Base-by-base conservation (phyloP, 768 basidiomycete species). In the Infundibulicybe gibba region DNA sequence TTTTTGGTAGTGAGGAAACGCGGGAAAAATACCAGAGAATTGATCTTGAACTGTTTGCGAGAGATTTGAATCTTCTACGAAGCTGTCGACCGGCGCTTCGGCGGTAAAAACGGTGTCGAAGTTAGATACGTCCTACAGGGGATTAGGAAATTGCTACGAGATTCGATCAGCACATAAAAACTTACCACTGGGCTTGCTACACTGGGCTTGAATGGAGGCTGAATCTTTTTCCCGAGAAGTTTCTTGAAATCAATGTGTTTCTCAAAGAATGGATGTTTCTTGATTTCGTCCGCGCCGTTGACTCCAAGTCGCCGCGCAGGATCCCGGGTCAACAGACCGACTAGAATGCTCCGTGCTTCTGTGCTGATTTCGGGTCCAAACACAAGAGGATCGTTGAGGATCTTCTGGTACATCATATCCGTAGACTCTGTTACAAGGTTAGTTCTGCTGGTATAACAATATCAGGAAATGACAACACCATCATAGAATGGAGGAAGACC, bases 161-260 rank as follows among this genome's bases (percentile, higher is more conserved):
- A 3, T 25, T 25, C 25, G n/a, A 25, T 25, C 25, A 25, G 4
- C 25, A 25, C 8, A 25, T 3, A 8, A 44, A 14, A 12, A 60
- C 78, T 43, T 62, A 85, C 83, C 43, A 90, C 87, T 15, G 88
- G 88, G 57, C 85, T 84, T 4, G 82, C 73, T 31, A 98, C 95
- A 52, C 87, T 93, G 9, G 95, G 95, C 67, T 98, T 98, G 80
- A 97, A 97, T 17, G 95, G 95, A 2, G 95, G 95, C 52, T 94
- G 91, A 35, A 97, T 94, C 74, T 92, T 92, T 81, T 97, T 98
- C 61, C 81, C 78, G 43, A 85, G 68, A 25, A 98, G 74, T 52
- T 74, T 78, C 61, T 80, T 81, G 68, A 94, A 97, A 65, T 97
- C 93, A 47, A 95, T 87, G 63, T 94, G 88, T 58, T 89, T 87